Evolutionary conservation across 2,329 filamentous ascomycete genomes (phyloP), one percentile per base, ranked within the genome.

Genomic region (Neofusicoccum parvum): DNA sequence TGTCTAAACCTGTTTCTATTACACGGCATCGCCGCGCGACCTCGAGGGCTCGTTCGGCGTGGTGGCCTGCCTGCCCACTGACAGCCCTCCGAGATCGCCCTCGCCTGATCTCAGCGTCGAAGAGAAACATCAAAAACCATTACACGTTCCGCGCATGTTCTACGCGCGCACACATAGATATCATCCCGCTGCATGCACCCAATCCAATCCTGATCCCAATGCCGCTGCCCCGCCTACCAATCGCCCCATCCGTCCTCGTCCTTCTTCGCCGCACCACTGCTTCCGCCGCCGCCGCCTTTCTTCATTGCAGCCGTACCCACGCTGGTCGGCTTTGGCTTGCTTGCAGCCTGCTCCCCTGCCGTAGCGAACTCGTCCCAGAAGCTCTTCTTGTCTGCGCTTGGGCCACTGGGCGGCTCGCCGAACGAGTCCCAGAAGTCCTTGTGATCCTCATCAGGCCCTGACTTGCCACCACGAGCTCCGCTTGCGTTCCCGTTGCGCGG

Each of bases 351-450:
- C 37, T 68, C 74, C 65, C 67, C 74, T 0, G 43, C 49, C 5
- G 73, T 73, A 14, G 79, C 73, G 69, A 83, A 83, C 56, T 80
- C 79, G 68, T 83, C 79, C 82, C 82, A 83, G 67, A 84, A 83
- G 66, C 80, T 80, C 70, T 79, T 90, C 86, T 82, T 83, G 49
- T 83, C 81, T 54, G 76, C 76, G 5, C 75, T 70, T 5, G 80
- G 81, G 0, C 81, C 81, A 34, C 74, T 73, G 0, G 88, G 90
- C 32, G 90, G 78, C 34, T 86, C 87, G 0, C 92, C 90, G 78
- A 98, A 97, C 70, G 90, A 90, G 75, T 97, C 94, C 94, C 94
- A 97, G 79, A 97, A 97, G 70, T 91, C 90, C 75, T 90, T 90
- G 78, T 89, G 91, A 67, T 88, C 63, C n/a, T 49, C 43, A 14